Conservation (phyloP, 164 flowering plant genomes). For the Houttuynia cordata region DNA sequence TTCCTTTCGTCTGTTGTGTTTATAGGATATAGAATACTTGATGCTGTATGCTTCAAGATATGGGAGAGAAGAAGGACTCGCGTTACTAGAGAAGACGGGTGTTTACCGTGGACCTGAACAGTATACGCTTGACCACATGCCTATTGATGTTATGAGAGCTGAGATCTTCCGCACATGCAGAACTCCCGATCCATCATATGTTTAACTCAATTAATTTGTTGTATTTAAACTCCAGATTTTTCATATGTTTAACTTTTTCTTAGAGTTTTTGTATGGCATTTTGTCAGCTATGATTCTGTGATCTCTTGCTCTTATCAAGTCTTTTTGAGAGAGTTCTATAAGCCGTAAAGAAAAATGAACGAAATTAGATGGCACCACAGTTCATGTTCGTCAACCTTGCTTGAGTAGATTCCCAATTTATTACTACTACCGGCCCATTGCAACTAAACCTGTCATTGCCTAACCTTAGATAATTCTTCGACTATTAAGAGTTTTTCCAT, state of each 20-base stretch:
- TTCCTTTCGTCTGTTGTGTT: neutral
- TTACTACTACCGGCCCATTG: too few relatives aligned
- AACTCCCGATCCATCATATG: conserved; percentile 14
- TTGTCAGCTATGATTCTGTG: neutral
- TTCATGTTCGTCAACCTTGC: too few relatives aligned
- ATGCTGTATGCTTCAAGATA: conserved; percentile 69
- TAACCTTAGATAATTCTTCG: too few relatives aligned
- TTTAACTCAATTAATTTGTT: neutral
- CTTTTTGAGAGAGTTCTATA: too few relatives aligned
- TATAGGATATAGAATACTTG: conserved; percentile 79
- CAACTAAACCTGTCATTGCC: too few relatives aligned
- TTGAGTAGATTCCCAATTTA: too few relatives aligned
- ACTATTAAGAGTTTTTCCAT: too few relatives aligned
- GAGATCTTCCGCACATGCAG: conserved; percentile 68
- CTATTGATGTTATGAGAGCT: conserved; percentile 79
- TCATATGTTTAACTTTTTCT: too few relatives aligned
- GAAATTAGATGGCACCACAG: too few relatives aligned
- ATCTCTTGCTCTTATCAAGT: neutral
- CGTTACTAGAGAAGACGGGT: conserved; percentile 78
- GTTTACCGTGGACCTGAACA: conserved; percentile 82
- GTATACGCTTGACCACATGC: conserved; percentile 74
- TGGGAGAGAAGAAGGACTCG: conserved; percentile 60
- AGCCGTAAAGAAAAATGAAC: too few relatives aligned
- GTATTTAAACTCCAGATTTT: neutral
- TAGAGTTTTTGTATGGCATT: neutral